Evolutionary conservation across 768 basidiomycete genomes (phyloP).

Genomic region (Amyloporia xantha): DNA sequence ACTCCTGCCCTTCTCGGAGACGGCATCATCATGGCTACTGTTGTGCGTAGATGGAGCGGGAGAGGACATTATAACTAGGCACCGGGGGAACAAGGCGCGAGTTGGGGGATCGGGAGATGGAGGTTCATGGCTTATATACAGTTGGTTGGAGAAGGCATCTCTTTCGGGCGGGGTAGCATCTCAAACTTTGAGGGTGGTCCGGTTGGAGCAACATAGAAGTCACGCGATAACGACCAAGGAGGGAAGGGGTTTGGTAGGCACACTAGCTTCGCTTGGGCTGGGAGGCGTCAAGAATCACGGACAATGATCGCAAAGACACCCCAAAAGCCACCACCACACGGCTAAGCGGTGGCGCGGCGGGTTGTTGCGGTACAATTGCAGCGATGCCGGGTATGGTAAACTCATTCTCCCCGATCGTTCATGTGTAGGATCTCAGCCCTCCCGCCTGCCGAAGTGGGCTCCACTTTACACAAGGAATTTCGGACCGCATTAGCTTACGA

Average conservation of each 20-base stretch:
- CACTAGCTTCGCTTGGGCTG: background rate
- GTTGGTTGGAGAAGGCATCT: background rate
- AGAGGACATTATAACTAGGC: constrained; percentile 8
- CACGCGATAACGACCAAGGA: background rate
- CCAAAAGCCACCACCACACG: constrained; percentile 1
- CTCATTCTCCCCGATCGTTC: background rate
- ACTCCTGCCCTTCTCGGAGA: constrained; percentile 3
- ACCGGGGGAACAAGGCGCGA: background rate
- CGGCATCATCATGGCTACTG: constrained; percentile 5
- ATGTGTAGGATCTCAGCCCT: background rate
- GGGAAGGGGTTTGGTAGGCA: background rate
- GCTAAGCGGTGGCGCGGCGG: background rate
- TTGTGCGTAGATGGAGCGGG: constrained; percentile 5
- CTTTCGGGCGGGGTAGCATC: background rate
- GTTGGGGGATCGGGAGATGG: background rate
- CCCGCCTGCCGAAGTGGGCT: background rate
- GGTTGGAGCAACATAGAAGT: background rate
- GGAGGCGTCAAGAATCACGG: background rate
- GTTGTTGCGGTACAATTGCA: background rate
- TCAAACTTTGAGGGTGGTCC: background rate
- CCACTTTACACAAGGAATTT: background rate
- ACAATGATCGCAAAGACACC: background rate
- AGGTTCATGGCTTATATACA: background rate
- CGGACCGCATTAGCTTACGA: background rate
- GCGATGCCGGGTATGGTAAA: background rate